Evolutionary conservation across 1,284 basidiomycete genomes (phyloP), one percentile per base, ranked within the genome.

Genomic region (Anthracocystis panici-leucophaei): DNA sequence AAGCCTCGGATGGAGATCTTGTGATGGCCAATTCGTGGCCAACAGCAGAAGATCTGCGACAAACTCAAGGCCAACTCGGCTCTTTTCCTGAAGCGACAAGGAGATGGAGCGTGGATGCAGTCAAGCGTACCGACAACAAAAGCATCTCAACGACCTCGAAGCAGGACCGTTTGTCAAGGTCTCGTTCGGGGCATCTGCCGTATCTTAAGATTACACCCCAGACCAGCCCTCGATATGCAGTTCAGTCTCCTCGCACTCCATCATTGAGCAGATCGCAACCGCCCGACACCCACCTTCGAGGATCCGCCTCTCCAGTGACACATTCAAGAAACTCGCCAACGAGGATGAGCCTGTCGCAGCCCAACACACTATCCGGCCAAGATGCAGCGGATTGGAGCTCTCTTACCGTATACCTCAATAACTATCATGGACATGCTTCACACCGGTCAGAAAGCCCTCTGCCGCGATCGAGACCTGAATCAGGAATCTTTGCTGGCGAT

Each of bases 321-420:
- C 25, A 10, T 20, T 25, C 38, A 12, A 42, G 46, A 56, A 29
- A 23, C 48, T 51, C 48, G 0, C 46, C 31, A 0, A 48, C 35
- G 35, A 42, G 35, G n/a, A 31, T 27, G 8, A 23, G 21, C 6
- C 20, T 40, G 5, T 25, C 27, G 3, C 35, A 23, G n/a, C 25
- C 46, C 27, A 50, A 41, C 23, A 44, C 45, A 11, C 50, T 53
- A 6, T 35, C 45, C 20, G 29, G 40, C 20, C 27, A 23, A 21
- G 45, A 21, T n/a, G 12, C 11, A 0, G 29, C 25, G 3, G 49
- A 57, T 25, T 57, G 61, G 61, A 63, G 54, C 49, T 51, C 51
- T 31, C 25, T 57, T 21, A 29, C 35, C 12, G 18, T 41, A 8
- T 57, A 33, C 31, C 21, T 52, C 40, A 42, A 52, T 12, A 57